A percentile compares a stretch with the other conserved stretches of the same genome.
Evolutionary conservation across 2,329 filamentous ascomycete genomes (phyloP).

Genomic region (Penicillium hordei): DNA sequence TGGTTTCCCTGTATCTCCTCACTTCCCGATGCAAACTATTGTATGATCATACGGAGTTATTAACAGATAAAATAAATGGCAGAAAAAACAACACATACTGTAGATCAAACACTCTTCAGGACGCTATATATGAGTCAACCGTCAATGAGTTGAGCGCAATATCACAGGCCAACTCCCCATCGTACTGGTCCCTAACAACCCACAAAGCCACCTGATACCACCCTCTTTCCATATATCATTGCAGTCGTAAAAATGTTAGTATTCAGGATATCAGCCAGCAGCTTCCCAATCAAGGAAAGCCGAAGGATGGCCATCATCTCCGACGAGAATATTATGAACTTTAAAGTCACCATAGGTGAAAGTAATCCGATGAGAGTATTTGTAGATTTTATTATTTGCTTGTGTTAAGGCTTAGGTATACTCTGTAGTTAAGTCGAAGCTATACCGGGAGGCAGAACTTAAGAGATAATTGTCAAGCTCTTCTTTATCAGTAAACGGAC

Average conservation of each 20-base stretch:
- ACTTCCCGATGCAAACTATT: no score
- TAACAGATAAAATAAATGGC: no score
- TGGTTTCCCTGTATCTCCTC: no score
- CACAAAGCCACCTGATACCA: constrained; percentile 28
- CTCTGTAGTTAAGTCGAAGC: constrained; percentile 27
- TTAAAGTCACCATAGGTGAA: constrained; percentile 27
- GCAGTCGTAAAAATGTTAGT: constrained; percentile 25
- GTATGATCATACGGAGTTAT: no score
- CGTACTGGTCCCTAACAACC: constrained; percentile 24
- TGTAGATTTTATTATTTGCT: constrained; percentile 20
- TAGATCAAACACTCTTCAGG: not conserved
- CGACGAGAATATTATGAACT: constrained; percentile 22
- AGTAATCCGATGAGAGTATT: constrained; percentile 6
- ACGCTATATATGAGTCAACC: constrained; percentile 29
- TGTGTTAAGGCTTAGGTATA: constrained; percentile 27
- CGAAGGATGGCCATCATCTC: constrained; percentile 16
- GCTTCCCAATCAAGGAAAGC: constrained; percentile 14
- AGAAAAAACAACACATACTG: not conserved
- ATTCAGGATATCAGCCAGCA: constrained; percentile 13
- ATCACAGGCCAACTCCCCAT: constrained; percentile 25
- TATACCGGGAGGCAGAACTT: constrained; percentile 26
- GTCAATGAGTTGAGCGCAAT: constrained; percentile 26
- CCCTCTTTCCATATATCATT: constrained; percentile 23
- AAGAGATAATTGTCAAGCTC: constrained; percentile 35
- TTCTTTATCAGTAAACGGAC: constrained; percentile 29